Conservation (phyloP, 1,139 yeast genomes). For the Kazachstania sp. region DNA sequence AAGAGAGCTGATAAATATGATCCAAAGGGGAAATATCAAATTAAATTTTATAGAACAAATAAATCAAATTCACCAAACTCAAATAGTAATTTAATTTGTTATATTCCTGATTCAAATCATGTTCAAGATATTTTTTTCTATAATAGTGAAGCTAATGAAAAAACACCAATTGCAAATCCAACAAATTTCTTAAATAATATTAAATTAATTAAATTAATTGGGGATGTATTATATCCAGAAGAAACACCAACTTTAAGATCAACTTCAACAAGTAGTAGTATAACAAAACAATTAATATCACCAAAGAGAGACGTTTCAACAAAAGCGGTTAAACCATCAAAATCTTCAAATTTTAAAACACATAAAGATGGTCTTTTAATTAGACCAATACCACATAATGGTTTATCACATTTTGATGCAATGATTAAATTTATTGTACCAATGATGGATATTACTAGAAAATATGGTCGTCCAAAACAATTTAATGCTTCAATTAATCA, state of each 20-base stretch:
- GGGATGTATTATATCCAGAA: slow-evolving; percentile 14
- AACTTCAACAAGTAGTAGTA: slow-evolving; percentile 4
- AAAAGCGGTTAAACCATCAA: slow-evolving; percentile 4
- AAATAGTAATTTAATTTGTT: slow-evolving; percentile 17
- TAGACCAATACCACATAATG: slow-evolving; percentile 27
- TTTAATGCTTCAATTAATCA: slow-evolving; percentile 21
- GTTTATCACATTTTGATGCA: slow-evolving; percentile 24
- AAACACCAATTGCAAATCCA: not conserved
- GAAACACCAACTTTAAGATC: slow-evolving; percentile 1
- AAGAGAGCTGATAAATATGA: slow-evolving; percentile 8
- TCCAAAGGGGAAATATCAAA: slow-evolving; percentile 21
- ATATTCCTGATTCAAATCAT: slow-evolving; percentile 22
- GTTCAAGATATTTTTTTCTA: slow-evolving; percentile 25
- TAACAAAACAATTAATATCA: slow-evolving; percentile 7
- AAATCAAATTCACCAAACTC: slow-evolving; percentile 18
- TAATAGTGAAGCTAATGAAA: slow-evolving; percentile 1
- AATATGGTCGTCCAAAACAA: slow-evolving; percentile 28
- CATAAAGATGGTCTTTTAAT: slow-evolving; percentile 20
- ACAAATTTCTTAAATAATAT: slow-evolving; percentile 11
- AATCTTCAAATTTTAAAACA: slow-evolving; percentile 5
- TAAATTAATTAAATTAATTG: slow-evolving; percentile 17
- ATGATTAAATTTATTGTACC: slow-evolving; percentile 26
- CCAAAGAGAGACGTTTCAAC: slow-evolving; percentile 11
- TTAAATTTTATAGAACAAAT: slow-evolving; percentile 26
- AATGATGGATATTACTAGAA: slow-evolving; percentile 22